Evolutionary conservation across 2,329 filamentous ascomycete genomes (phyloP).

Genomic region (Microsporum audouinii): DNA sequence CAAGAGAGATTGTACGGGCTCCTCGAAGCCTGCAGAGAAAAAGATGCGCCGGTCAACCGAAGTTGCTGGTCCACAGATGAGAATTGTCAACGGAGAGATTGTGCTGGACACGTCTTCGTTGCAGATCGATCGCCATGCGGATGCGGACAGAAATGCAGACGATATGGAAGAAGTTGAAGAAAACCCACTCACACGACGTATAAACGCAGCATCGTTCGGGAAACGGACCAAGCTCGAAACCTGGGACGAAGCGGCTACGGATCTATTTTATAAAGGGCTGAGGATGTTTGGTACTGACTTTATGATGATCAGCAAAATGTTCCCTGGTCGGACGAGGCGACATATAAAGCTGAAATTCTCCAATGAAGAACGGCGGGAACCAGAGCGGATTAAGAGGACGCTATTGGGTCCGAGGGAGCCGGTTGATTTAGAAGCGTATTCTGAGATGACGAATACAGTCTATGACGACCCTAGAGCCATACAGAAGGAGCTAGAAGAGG

Average conservation of each 20-base stretch:
- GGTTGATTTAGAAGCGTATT: slow-evolving; percentile 35
- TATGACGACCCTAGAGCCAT: slow-evolving; percentile 33
- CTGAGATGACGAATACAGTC: slow-evolving; percentile 36
- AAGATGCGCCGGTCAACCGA: slow-evolving; percentile 1
- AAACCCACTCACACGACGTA: slow-evolving; percentile 36
- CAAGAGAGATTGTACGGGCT: neutral
- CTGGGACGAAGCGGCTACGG: slow-evolving; percentile 49
- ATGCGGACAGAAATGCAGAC: slow-evolving; percentile 39
- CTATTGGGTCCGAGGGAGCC: slow-evolving; percentile 37
- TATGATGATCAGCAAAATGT: slow-evolving; percentile 51
- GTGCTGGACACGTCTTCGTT: slow-evolving; percentile 42
- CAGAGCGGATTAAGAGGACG: slow-evolving; percentile 41
- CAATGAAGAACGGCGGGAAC: slow-evolving; percentile 48
- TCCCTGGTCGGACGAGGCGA: slow-evolving; percentile 47
- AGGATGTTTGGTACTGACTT: slow-evolving; percentile 56
- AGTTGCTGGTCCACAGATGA: slow-evolving; percentile 37
- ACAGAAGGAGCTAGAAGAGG: slow-evolving; percentile 33
- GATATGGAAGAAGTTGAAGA: slow-evolving; percentile 37
- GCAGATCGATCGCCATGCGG: slow-evolving; percentile 45
- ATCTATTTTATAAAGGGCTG: slow-evolving; percentile 51
- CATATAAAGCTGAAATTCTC: slow-evolving; percentile 54
- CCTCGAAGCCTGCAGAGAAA: neutral
- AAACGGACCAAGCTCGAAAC: slow-evolving; percentile 42
- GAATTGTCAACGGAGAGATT: slow-evolving; percentile 48
- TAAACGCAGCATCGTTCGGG: slow-evolving; percentile 38